Evolutionary conservation across 345 rosid species (phyloP).

Genomic region (Passiflora organensis): DNA sequence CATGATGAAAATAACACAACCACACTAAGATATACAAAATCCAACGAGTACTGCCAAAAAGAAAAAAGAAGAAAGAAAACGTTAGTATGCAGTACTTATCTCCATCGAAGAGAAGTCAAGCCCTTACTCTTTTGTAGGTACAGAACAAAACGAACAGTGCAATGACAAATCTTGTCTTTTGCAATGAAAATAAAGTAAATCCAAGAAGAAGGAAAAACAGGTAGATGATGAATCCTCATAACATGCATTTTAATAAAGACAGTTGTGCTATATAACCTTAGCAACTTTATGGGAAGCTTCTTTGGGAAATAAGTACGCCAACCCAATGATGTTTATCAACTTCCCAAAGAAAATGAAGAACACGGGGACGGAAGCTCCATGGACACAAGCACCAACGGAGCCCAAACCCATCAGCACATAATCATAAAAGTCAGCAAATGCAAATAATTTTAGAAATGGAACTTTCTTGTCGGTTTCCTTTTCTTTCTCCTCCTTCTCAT

Average conservation of each 20-base stretch:
- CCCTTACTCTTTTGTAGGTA: no score
- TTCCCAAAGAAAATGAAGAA: constrained; percentile 61
- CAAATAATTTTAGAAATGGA: constrained; percentile 56
- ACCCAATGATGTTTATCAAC: constrained; percentile 65
- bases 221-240: background rate
- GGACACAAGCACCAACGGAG: constrained; percentile 50
- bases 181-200: background rate
- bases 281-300: constrained; percentile 81
- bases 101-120: no score
- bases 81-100: no score
- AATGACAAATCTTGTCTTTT: background rate
- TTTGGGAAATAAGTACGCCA: constrained; percentile 74
- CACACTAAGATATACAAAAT: constrained; percentile 64
- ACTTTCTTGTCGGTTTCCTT: constrained; percentile 19
- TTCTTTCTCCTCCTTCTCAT: constrained; percentile 17
- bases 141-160: no score
- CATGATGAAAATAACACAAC: constrained; percentile 52
- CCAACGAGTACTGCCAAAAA: constrained; percentile 49
- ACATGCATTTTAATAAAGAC: background rate
- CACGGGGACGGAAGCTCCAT: constrained; percentile 65
- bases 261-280: constrained; percentile 38
- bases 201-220: background rate
- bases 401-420: constrained; percentile 56
- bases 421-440: constrained; percentile 56
- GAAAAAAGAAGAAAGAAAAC: no score